A percentile compares a stretch with the other conserved stretches of the same genome.
These are phyloP conservation scores for Talaromyces trachyspermus DNA, from an alignment of 495 filamentous ascomycete species.

Conservation along the genomic window DNA sequence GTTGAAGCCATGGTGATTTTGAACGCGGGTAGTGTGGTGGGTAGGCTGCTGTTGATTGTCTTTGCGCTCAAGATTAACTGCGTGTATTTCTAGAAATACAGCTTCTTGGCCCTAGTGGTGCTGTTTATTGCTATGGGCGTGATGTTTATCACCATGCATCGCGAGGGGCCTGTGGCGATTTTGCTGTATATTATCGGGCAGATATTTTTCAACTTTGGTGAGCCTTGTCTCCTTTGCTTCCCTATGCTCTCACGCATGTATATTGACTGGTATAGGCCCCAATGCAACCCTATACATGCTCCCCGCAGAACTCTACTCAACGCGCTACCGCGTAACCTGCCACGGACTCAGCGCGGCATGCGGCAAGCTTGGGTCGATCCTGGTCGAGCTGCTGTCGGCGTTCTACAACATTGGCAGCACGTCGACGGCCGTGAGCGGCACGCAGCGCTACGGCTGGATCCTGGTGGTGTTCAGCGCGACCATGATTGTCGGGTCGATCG, in stretches of 20 bases:
- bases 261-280: slow-evolving; percentile 20
- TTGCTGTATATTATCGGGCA: slow-evolving; percentile 23
- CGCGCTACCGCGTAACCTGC: slow-evolving; percentile 36
- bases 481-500: slow-evolving; percentile 38
- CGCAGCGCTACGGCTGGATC: slow-evolving; percentile 34
- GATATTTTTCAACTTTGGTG: slow-evolving; percentile 32
- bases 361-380: slow-evolving; percentile 40
- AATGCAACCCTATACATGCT: slow-evolving; percentile 34
- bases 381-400: slow-evolving; percentile 30
- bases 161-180: slow-evolving; percentile 9
- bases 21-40: slow-evolving; percentile 40
- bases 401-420: slow-evolving; percentile 30
- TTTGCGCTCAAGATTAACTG: slow-evolving; percentile 40
- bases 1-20: slow-evolving; percentile 33
- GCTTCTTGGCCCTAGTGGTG: slow-evolving; percentile 30
- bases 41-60: slow-evolving; percentile 37
- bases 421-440: slow-evolving; percentile 24
- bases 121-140: slow-evolving; percentile 17
- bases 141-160: slow-evolving; percentile 11
- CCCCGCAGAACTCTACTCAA: slow-evolving; percentile 42
- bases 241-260: no score
- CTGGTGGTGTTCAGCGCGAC: slow-evolving; percentile 38
- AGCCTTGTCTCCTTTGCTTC: no score
- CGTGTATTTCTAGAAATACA: slow-evolving; percentile 39
- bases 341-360: slow-evolving; percentile 37